Evolutionary conservation across 2,329 filamentous ascomycete genomes (phyloP), one percentile per base, ranked within the genome.

Genomic region (Ophiosphaerella herpotricha): DNA sequence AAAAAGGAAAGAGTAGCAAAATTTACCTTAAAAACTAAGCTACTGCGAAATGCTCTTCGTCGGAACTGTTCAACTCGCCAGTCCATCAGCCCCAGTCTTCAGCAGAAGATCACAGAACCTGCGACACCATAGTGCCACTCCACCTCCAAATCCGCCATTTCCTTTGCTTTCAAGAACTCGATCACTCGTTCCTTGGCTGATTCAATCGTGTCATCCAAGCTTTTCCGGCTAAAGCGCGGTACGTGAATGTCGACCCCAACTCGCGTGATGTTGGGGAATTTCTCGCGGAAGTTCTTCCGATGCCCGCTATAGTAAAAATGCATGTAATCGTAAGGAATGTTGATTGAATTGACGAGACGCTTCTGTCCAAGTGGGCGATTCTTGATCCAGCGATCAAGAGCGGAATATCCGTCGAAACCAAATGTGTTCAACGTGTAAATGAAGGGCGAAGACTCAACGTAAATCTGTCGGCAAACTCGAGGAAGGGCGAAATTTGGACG

Each of bases 381-480:
- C 40, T 45, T 46, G 21, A 59, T 48, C 45, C 55, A 62, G 4
- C 33, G 24, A 14, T 59, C 59, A 7, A 55, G 39, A 0, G 39
- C 26, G 3, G 18, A 5, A 8, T 31, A 29, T 12, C 13, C n/a
- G 9, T 34, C 14, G 34, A 56, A 56, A 3, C 37, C 16, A 37
- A 58, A 54, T 1, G 40, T 56, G 31, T 54, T 54, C 11, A 49
- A 36, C 7, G 29, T 41, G 34, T 57, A 60, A 5, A 53, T 29
- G 35, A 55, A 46, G 11, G 48, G 29, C 9, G 49, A 31, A 12
- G 52, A 32, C 26, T 60, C 57, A 2, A 42, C 47, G 32, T 60
- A 54, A 7, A 52, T 43, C 14, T 60, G 57, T 6, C 54, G 52
- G 29, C 57, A 54, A n/a, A 52, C 55, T 12, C 29, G 14, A 1